Conservation (phyloP, 352 stramenopile species). For the Phytophthora europaea region DNA sequence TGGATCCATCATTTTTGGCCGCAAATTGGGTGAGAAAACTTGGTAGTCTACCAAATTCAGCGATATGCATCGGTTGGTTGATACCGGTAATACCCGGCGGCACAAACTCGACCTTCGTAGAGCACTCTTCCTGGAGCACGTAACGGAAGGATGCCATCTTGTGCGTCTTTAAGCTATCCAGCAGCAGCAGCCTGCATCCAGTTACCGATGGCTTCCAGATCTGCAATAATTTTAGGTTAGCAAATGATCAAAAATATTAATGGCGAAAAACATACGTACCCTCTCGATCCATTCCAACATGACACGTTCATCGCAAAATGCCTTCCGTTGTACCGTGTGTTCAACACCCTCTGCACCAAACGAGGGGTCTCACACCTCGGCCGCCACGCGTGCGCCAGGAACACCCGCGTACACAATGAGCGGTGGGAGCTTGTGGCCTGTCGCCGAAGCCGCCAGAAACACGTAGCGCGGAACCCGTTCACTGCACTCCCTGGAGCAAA, state of each 20-base stretch:
- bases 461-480: not conserved
- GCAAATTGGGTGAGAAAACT: not conserved
- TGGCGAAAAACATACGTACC: not conserved
- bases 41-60: not conserved
- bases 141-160: slow-evolving; percentile 3
- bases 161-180: slow-evolving; percentile 16
- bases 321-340: not conserved
- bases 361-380: not conserved
- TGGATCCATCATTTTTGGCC: not conserved
- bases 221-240: not conserved
- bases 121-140: slow-evolving; percentile 1
- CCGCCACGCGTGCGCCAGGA: not conserved
- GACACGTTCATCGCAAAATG: not conserved
- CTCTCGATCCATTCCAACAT: slow-evolving; percentile 1
- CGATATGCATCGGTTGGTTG: slow-evolving; percentile 8
- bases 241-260: not conserved
- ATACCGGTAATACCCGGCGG: slow-evolving; percentile 16
- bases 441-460: not conserved
- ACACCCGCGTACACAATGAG: not conserved
- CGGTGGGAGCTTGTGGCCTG: not conserved
- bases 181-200: not conserved
- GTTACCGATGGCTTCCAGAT: not conserved
- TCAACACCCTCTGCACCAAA: not conserved
- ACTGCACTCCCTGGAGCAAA: not conserved
- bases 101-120: slow-evolving; percentile 6